Base-by-base conservation (phyloP, 2,329 filamentous ascomycete species). In the Coniochaeta ligniaria region DNA sequence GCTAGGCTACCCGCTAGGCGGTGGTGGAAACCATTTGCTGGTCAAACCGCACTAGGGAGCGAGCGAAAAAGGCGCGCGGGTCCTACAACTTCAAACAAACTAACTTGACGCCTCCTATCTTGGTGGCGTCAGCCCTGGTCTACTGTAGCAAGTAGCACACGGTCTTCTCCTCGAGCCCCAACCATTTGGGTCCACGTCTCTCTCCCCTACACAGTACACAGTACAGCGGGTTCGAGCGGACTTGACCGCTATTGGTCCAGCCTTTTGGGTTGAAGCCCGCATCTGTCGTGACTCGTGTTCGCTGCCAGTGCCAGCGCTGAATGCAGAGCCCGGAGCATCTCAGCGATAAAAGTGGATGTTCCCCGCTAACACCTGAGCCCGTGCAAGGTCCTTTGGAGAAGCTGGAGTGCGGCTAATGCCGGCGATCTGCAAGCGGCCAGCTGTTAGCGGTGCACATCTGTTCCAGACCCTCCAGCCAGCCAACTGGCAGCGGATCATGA, bases 31-130 rank as follows among this genome's bases (percentile, higher is more conserved):
- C 43, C 6, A 22, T 47, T 47, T 12, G 7, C 22, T 24, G 20
- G 22, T 24, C 5, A 22, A 31, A 28, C 24, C 47, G 14, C 47
- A 52, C 22, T 52, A 52, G 24, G 47, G 47, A 52, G 26, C 47
- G 47, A 52, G 47, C 47, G 47, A 52, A 31, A 41, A 52, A 52
- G 47, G 47, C 47, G 47, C 47, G 47, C 47, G 47, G 47, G 47
- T 52, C 47, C n/a, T n/a, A n/a, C 47, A 52, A 52, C 47, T 52
- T 52, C 22, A 52, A 52, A 52, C 47, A 52, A 24, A 22, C 47
- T 52, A 52, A 52, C 26, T 6, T 6, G 47, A 31, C 26, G 47
- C 47, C 47, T 52, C 47, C 12, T 47, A 11, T 47, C 20, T 14
- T 2, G 20, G 43, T 47, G 43, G 43, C 43, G 43, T 47, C 24